Base-by-base conservation (phyloP, 1,284 basidiomycete genomes). In the Naganishia liquefaciens region DNA sequence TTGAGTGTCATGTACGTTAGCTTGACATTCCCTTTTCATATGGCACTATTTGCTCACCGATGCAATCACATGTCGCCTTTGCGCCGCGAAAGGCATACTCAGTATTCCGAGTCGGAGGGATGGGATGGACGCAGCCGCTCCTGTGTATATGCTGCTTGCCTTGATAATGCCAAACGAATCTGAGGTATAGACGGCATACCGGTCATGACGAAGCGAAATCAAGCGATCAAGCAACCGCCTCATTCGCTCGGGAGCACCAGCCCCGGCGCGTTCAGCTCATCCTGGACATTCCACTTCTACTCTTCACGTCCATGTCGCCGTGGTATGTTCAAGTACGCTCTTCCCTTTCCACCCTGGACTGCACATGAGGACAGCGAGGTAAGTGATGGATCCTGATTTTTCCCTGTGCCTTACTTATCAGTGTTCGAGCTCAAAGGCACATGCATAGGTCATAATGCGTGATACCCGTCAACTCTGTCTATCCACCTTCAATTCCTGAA, bases 391-490 rank as follows among this genome's bases (percentile, higher is more conserved):
- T 5, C 6, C 33, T 13, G 13, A 3, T 13, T 10, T 9, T 13
- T 13, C 33, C 33, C 3, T 10, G 33, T 7, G 13, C 13, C 33
- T 37, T 9, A 37, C 7, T 37, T 2, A 37, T 37, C 33, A n/a
- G 33, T 37, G 7, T 4, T 37, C 33, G 2, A 7, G 13, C 0
- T 13, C 33, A 13, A 10, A 58, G 57, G 57, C 57, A 60, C 57
- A 60, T 40, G 57, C 57, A 60, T 60, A 47, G 57, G 57, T 60
- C 47, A 60, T 60, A 60, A 60, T 60, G 57, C 39, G 46, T 60
- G 57, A 60, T 60, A 60, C 57, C 57, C 47, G 57, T 49, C 23
- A 33, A 46, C n/a, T 40, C 33, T 13, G 33, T 25, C 25, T 19
- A 5, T 50, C 10, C 33, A 60, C 23, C 19, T 23, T 27, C 25